Base-by-base conservation (phyloP, 2,329 filamentous ascomycete genomes). In the Aureobasidium sp. region DNA sequence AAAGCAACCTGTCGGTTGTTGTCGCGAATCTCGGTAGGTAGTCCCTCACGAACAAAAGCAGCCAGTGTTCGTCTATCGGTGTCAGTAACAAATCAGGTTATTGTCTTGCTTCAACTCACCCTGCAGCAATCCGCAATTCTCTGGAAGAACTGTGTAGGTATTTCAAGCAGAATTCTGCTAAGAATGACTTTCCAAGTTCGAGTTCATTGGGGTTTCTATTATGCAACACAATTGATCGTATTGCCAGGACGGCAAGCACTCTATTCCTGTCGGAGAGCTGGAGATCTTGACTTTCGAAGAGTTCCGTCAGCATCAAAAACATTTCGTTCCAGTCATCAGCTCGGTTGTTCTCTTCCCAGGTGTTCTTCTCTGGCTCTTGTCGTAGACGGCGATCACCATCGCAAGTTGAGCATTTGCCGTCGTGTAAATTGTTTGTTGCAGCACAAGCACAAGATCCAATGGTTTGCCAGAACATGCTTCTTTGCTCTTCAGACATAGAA, bases 81-180 rank as follows among this genome's bases (percentile, higher is more conserved):
- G 13, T 47, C 5, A 47, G 44, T 16, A 9, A 29, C 3, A 15
- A 30, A 10, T 5, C 13, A n/a, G 13, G 5, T 11, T 15, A 5
- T 6, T 30, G 5, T 6, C 11, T 47, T 29, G 13, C 13, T 30
- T 30, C 6, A 3, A 47, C 44, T 47, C 7, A 47, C 44, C 88
- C 89, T 62, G 92, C 89, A 41, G 88, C 88, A 67, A 97, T 83
- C 34, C 93, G 86, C 32, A 97, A 77, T 71, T 97, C 94, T 69
- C 93, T 84, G 25, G 91, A 74, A 1, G 92, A 95, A 73, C 92
- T 96, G 65, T 87, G 86, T 42, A 97, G 77, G 0, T 88, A 90
- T 66, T 88, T 84, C 5, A 97, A 76, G 69, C 91, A 92, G 83
- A 90, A 93, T 68, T 92, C 86, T 0, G 90, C 91, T 44, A 90